A percentile compares a stretch with the other conserved stretches of the same genome.
phyloP scores from a whole-genome alignment of 441 rosid species.

The Erysimum cheiri region DNA sequence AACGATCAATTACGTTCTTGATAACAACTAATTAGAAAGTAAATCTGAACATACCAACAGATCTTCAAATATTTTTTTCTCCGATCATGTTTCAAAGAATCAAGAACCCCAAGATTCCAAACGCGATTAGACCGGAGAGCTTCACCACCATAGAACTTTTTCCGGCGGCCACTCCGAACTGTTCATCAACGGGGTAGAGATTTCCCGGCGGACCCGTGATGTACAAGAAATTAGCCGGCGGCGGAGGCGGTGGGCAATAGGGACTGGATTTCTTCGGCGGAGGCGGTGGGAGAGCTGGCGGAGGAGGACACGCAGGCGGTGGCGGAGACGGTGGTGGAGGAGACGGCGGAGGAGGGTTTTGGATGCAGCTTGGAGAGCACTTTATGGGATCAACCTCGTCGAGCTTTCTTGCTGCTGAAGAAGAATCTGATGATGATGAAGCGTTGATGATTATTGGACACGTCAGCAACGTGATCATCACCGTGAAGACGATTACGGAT shows the following conservation, averaged over 20 bases:
- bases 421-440: conserved; percentile 33
- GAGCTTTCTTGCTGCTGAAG: conserved; percentile 35
- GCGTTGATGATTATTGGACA: conserved; percentile 31
- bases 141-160: conserved; percentile 31
- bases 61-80: conserved; percentile 19
- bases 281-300: conserved; percentile 58
- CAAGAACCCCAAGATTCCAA: conserved; percentile 53
- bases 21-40: conserved; percentile 29
- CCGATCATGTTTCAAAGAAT: conserved; percentile 45
- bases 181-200: conserved; percentile 69
- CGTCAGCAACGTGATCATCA: conserved; percentile 39
- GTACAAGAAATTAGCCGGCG: conserved; percentile 55
- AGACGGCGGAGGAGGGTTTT: conserved; percentile 67
- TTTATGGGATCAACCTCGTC: conserved; percentile 49
- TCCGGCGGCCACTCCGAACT: conserved; percentile 45
- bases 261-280: conserved; percentile 42
- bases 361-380: conserved; percentile 62
- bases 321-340: conserved; percentile 51
- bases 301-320: conserved; percentile 49
- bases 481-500: conserved; percentile 28
- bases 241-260: conserved; percentile 58
- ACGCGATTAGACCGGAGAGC: conserved; percentile 45
- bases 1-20: conserved; percentile 17
- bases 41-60: conserved; percentile 38
- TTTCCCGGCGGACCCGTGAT: conserved; percentile 82